Evolutionary conservation across 306 rosid genomes (phyloP).

Genomic region (Hippophae gyantsensis): DNA sequence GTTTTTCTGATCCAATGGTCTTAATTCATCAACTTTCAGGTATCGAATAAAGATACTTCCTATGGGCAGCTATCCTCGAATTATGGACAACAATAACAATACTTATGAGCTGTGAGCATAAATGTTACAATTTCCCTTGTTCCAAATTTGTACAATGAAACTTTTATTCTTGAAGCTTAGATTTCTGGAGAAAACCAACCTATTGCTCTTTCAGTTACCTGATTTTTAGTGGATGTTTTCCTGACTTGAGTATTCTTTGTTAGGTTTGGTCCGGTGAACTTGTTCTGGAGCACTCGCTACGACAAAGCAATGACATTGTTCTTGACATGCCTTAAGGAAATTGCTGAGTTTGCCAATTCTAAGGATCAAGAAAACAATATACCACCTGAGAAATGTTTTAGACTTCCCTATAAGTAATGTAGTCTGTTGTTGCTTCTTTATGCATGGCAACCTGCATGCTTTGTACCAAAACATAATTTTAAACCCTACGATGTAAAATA

Average conservation of each 20-base stretch:
- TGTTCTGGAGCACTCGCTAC: slow-evolving; percentile 96
- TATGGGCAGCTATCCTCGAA: slow-evolving; percentile 96
- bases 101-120: slow-evolving; percentile 79
- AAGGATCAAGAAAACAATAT: slow-evolving; percentile 91
- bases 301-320: slow-evolving; percentile 93
- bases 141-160: too few relatives aligned
- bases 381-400: slow-evolving; percentile 83
- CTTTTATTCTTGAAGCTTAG: too few relatives aligned
- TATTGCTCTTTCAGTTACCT: too few relatives aligned
- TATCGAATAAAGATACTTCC: slow-evolving; percentile 90
- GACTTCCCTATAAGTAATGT: slow-evolving; percentile 63
- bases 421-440: too few relatives aligned
- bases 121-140: too few relatives aligned
- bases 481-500: too few relatives aligned
- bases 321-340: slow-evolving; percentile 84
- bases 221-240: too few relatives aligned
- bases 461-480: too few relatives aligned
- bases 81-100: slow-evolving; percentile 62
- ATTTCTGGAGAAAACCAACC: too few relatives aligned
- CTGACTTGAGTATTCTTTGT: background rate
- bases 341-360: slow-evolving; percentile 82
- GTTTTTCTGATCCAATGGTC: slow-evolving; percentile 7
- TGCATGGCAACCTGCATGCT: too few relatives aligned
- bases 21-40: slow-evolving; percentile 41
- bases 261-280: slow-evolving; percentile 98